These are phyloP conservation scores for Claviceps maximensis DNA, from an alignment of 2,329 filamentous ascomycete species.

Conservation along the genomic window DNA sequence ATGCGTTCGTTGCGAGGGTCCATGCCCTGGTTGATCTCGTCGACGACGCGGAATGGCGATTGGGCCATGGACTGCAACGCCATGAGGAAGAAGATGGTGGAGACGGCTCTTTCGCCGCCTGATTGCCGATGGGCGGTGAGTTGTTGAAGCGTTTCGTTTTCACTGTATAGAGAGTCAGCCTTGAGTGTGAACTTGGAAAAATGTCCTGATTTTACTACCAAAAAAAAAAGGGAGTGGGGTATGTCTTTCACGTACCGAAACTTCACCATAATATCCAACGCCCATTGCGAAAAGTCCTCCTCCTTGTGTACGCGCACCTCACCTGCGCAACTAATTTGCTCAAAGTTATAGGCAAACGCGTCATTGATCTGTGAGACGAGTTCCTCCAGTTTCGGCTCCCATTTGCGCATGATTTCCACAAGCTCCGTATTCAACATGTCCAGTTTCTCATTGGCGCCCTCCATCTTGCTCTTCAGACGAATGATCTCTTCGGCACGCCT, in stretches of 20 bases:
- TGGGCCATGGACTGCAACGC: conserved; percentile 86
- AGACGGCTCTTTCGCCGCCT: conserved; percentile 88
- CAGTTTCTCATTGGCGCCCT: conserved; percentile 40
- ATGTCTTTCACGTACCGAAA: conserved; percentile 54
- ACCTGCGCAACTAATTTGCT: conserved; percentile 85
- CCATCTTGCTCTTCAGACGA: conserved; percentile 43
- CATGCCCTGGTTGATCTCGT: conserved; percentile 99
- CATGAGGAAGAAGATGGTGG: conserved; percentile 98
- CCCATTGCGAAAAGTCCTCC: conserved; percentile 88
- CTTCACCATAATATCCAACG: conserved; percentile 85
- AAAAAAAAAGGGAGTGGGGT: neutral
- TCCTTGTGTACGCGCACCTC: conserved; percentile 83
- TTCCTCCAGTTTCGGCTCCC: conserved; percentile 73
- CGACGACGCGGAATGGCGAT: conserved; percentile 92
- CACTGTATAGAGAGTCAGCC: conserved; percentile 29
- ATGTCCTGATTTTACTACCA: neutral
- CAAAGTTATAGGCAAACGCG: conserved; percentile 86
- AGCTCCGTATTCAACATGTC: conserved; percentile 46
- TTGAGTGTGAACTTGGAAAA: neutral
- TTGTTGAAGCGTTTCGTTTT: conserved; percentile 69
- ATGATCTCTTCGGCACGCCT: conserved; percentile 58
- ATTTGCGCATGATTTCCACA: conserved; percentile 50
- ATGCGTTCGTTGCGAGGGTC: conserved; percentile 96
- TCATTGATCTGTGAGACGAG: conserved; percentile 73
- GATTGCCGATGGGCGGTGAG: conserved; percentile 90